A percentile compares a stretch with the other conserved stretches of the same genome.
These are phyloP conservation scores for Fusarium sarcochroum DNA, from an alignment of 2,329 filamentous ascomycete genomes.

Conservation along the genomic window DNA sequence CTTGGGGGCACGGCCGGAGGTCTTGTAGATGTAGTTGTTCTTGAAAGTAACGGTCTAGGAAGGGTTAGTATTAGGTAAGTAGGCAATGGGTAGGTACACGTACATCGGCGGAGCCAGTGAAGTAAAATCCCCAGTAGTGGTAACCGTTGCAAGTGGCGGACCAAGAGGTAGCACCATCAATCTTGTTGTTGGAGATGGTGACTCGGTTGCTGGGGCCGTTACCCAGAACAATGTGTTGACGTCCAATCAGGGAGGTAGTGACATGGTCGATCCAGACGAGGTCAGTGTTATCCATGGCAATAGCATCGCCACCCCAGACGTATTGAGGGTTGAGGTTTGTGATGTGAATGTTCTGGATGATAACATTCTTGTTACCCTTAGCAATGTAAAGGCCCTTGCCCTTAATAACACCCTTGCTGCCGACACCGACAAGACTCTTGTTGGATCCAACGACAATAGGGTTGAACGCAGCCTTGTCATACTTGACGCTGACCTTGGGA, in stretches of 20 bases:
- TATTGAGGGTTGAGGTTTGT: conserved; percentile 69
- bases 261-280: conserved; percentile 66
- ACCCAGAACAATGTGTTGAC: conserved; percentile 72
- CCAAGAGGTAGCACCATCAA: conserved; percentile 68
- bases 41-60: conserved; percentile 63
- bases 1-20: conserved; percentile 69
- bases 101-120: conserved; percentile 51
- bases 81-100: too few relatives aligned
- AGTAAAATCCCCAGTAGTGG: conserved; percentile 72
- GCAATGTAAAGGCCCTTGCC: conserved; percentile 69
- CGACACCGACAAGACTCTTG: conserved; percentile 69
- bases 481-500: conserved; percentile 59
- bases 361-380: conserved; percentile 63
- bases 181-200: conserved; percentile 71
- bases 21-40: conserved; percentile 72
- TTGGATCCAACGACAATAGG: conserved; percentile 67
- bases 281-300: conserved; percentile 63
- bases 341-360: conserved; percentile 71
- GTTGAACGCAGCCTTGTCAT: conserved; percentile 64
- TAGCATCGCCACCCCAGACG: conserved; percentile 71
- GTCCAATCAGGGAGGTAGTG: conserved; percentile 69
- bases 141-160: conserved; percentile 70
- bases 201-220: conserved; percentile 66
- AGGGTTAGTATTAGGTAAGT: too few relatives aligned
- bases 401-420: conserved; percentile 66